A percentile compares a stretch with the other conserved stretches of the same genome.
Evolutionary conservation across 192 early-diverging fungal species (phyloP).

Genomic region (Backusella macrospora): DNA sequence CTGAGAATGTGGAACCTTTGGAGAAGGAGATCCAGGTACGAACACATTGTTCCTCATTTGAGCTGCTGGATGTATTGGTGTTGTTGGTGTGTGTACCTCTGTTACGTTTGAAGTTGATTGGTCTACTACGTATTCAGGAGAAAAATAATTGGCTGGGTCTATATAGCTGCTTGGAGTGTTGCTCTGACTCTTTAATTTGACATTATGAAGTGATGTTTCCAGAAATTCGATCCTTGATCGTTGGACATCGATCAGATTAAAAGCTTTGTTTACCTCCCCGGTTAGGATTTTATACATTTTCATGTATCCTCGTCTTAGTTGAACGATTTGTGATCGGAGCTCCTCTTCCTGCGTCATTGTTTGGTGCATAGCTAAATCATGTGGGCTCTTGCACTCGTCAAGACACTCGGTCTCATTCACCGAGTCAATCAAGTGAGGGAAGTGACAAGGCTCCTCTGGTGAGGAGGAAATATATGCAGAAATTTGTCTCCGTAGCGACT

Average conservation of each 20-base stretch:
- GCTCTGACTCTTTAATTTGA: conserved; percentile 1
- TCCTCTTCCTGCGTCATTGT: conserved; percentile 22
- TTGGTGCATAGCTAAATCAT: conserved; percentile 21
- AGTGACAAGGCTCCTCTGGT: conserved; percentile 9
- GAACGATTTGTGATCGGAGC: conserved; percentile 16
- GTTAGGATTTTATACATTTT: conserved; percentile 22
- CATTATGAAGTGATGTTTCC: conserved; percentile 8
- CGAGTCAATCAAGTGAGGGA: not conserved
- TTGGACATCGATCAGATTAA: conserved; percentile 8
- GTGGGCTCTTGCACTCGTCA: not conserved
- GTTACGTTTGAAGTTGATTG: conserved; percentile 6
- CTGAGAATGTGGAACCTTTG: not conserved
- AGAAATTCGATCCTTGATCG: conserved; percentile 23
- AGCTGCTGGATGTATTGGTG: conserved; percentile 11
- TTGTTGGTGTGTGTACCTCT: conserved; percentile 16
- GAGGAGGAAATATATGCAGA: conserved; percentile 12
- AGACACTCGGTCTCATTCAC: conserved; percentile 6
- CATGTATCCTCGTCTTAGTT: conserved; percentile 12
- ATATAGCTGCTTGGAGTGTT: conserved; percentile 3
- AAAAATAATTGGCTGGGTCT: conserved; percentile 13
- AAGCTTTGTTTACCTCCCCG: conserved; percentile 16
- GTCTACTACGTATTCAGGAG: conserved; percentile 12
- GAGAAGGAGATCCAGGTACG: not conserved
- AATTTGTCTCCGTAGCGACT: conserved; percentile 1
- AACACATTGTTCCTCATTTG: conserved; percentile 8